These are phyloP conservation scores for Penicillium sp. DNA, from an alignment of 2,329 filamentous ascomycete species.

Conservation along the genomic window DNA sequence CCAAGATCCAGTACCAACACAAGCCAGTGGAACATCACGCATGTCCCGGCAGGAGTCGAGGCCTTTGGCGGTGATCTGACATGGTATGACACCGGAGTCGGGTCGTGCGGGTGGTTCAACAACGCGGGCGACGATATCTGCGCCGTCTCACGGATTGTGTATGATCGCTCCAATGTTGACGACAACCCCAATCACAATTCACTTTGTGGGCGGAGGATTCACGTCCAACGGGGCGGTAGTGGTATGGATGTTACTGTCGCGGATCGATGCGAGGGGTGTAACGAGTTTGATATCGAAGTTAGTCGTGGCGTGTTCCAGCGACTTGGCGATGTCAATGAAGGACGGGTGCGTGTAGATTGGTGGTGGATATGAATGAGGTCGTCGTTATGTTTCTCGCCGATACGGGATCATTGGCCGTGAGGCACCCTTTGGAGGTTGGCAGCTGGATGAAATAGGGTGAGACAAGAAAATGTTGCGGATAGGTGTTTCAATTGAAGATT, in stretches of 20 bases:
- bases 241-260: constrained; percentile 65
- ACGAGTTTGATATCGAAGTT: constrained; percentile 52
- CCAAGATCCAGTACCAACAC: neutral
- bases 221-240: constrained; percentile 55
- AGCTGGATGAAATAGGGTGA: neutral
- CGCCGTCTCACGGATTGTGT: constrained; percentile 66
- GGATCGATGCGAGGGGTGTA: constrained; percentile 61
- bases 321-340: constrained; percentile 47
- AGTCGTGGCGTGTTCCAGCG: constrained; percentile 50
- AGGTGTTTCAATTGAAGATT: neutral
- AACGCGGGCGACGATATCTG: constrained; percentile 59
- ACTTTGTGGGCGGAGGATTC: constrained; percentile 66
- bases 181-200: constrained; percentile 64
- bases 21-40: neutral
- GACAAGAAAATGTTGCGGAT: neutral
- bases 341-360: constrained; percentile 52
- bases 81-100: constrained; percentile 66
- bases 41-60: constrained; percentile 43
- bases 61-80: constrained; percentile 63
- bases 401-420: neutral
- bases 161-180: constrained; percentile 56
- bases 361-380: constrained; percentile 39
- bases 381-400: too few species aligned
- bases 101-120: constrained; percentile 66
- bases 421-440: neutral